Base-by-base conservation (phyloP, 1,284 basidiomycete genomes). In the Pseudozyma flocculosa region DNA sequence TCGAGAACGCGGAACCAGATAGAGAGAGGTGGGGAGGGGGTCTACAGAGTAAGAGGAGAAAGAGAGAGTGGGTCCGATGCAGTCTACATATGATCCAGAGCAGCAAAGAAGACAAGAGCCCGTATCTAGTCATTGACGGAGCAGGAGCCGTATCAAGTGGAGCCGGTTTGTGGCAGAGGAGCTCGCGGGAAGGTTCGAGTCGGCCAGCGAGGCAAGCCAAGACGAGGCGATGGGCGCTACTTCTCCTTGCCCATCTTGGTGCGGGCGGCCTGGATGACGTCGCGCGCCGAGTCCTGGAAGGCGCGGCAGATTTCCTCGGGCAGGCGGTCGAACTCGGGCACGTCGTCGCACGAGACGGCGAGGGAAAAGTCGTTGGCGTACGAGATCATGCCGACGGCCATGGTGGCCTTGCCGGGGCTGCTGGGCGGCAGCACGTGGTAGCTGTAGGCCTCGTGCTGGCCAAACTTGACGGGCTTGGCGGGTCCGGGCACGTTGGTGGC, bases 341-440 rank as follows among this genome's bases (percentile, higher is more conserved):
- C 72, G n/a, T 73, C 73, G 50, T 77, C 75, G 64, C 73, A 75
- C 40, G 68, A 70, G 4, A 77, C 72, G 4, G 72, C 73, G n/a
- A 77, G 60, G 24, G 68, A 72, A 39, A 77, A 76, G 50, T 69
- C 59, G 39, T 63, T 52, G 36, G 70, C 75, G 43, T 77, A 77
- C 49, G 66, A 71, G 50, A 77, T 77, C 72, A 75, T 75, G 40
- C 75, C 75, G 45, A 75, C 74, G 4, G 73, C 68, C 65, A 77
- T 62, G 38, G 70, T 74, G 21, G 72, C 62, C 54, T 75, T 76
- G 49, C 75, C 75, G 4, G 75, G 73, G 30, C 64, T 68, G 48
- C 62, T 67, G 41, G 75, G 75, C 21, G 75, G 75, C 18, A 77
- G 65, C 34, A 76, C 73, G 45, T 76, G 73, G 54, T 77, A 77